Base-by-base conservation (phyloP, 2,329 filamentous ascomycete species). In the Ascochyta koolunga region DNA sequence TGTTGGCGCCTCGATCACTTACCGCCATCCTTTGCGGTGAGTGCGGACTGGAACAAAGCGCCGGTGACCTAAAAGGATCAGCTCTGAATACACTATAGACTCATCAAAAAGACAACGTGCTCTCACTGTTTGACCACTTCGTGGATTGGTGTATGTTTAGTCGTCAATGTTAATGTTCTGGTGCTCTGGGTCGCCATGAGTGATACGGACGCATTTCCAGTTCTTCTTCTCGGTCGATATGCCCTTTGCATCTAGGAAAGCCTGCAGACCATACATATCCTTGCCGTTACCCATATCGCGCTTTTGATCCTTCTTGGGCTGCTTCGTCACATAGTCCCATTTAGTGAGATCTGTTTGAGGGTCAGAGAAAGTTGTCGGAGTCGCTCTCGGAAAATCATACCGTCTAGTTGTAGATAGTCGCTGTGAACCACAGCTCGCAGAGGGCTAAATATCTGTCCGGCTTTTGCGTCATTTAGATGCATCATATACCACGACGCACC, bases 231-330 rank as follows among this genome's bases (percentile, higher is more conserved):
- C 33, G 32, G 50, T 21, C 15, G 50, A 48, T 5, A 54, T 21
- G 1, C 50, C 32, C 15, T 44, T 48, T 7, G 50, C 43, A 6
- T 39, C 13, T 9, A 48, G 39, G 6, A 48, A 13, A 35, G 32
- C 18, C 15, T 43, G 18, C 13, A 46, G 35, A 9, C 44, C 44
- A 10, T 33, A 44, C 33, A 42, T 47, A 18, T 48, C 37, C 6
- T 48, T 48, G 43, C 39, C 32, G 21, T 39, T 54, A n/a, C 32
- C 43, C 43, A 53, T 39, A 15, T 54, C 37, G 33, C 50, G 48
- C 11, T 54, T 54, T 7, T 44, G 38, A 10, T 47, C 5, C 13
- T 21, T 48, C 8, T 8, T 48, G 9, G 50, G 18, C 7, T 21
- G 24, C 21, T 43, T 48, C 39, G 44, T 40, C 10, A 43, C 22